Evolutionary conservation across 202 grass and related monocot species (phyloP).

Genomic region (Zoysia matrella): DNA sequence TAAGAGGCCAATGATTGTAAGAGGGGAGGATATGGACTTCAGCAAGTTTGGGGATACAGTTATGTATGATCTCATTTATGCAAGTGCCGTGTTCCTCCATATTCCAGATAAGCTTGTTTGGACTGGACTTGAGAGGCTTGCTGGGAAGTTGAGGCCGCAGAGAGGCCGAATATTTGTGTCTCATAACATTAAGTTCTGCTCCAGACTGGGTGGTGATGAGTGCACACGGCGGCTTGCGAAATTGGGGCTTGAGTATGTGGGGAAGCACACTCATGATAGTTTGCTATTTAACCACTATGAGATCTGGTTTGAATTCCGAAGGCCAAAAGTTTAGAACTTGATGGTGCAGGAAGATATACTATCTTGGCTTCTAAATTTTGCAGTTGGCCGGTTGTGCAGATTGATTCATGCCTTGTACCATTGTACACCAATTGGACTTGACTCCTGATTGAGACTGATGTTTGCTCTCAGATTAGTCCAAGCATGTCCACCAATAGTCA

Average conservation of each 20-base stretch:
- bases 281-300: conserved; percentile 98
- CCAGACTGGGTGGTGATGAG: conserved; percentile 68
- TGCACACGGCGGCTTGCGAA: conserved; percentile 65
- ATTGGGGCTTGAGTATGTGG: conserved; percentile 76
- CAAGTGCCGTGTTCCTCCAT: conserved; percentile 89
- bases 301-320: conserved; percentile 93
- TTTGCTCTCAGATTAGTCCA: conserved; percentile 1
- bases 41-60: conserved; percentile 72
- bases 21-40: conserved; percentile 90
- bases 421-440: conserved; percentile 25
- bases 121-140: conserved; percentile 81
- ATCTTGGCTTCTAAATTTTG: conserved; percentile 29
- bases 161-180: conserved; percentile 92
- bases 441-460: conserved; percentile 6
- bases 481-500: conserved; percentile 10
- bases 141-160: conserved; percentile 60
- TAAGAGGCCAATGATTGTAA: conserved; percentile 81
- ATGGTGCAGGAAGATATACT: conserved; percentile 9
- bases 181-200: conserved; percentile 95
- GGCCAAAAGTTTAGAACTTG: conserved; percentile 57
- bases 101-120: conserved; percentile 86
- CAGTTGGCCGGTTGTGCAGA: conserved; percentile 36
- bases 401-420: conserved; percentile 13
- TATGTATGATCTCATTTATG: conserved; percentile 92
- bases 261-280: conserved; percentile 86